Evolutionary conservation across 2,329 filamentous ascomycete genomes (phyloP).

Genomic region (Hawksworthiomyces lignivorus): DNA sequence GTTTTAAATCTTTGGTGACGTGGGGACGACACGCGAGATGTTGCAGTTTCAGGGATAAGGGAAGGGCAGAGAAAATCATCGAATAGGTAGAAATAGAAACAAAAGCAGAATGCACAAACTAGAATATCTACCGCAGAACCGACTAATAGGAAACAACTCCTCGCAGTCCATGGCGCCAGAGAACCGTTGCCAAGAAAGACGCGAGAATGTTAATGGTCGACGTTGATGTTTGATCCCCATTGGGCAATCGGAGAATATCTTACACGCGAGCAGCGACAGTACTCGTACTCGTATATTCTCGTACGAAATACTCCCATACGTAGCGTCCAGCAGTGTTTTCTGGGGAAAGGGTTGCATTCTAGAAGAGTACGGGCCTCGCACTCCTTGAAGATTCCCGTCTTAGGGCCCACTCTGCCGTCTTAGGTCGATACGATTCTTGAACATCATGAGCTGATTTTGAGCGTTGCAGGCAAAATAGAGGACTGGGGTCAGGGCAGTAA

Average conservation of each 20-base stretch:
- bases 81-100: not conserved
- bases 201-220: not conserved
- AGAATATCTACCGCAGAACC: too few species aligned
- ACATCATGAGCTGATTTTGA: slow-evolving; percentile 13
- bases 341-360: not conserved
- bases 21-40: slow-evolving; percentile 1
- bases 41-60: slow-evolving; percentile 1
- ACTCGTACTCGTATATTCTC: too few species aligned
- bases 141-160: too few species aligned
- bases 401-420: slow-evolving; percentile 1
- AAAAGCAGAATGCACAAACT: not conserved
- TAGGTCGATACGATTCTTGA: slow-evolving; percentile 11
- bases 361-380: too few species aligned
- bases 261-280: too few species aligned
- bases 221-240: too few species aligned
- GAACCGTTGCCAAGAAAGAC: too few species aligned
- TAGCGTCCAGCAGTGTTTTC: too few species aligned
- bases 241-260: too few species aligned
- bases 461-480: not conserved
- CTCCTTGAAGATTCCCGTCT: not conserved
- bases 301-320: too few species aligned
- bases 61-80: not conserved
- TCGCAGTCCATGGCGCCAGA: too few species aligned
- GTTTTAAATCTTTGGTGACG: not conserved
- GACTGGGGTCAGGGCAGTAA: not conserved